Base-by-base conservation (phyloP, 495 filamentous ascomycete species). In the Penicillium flavigenum region DNA sequence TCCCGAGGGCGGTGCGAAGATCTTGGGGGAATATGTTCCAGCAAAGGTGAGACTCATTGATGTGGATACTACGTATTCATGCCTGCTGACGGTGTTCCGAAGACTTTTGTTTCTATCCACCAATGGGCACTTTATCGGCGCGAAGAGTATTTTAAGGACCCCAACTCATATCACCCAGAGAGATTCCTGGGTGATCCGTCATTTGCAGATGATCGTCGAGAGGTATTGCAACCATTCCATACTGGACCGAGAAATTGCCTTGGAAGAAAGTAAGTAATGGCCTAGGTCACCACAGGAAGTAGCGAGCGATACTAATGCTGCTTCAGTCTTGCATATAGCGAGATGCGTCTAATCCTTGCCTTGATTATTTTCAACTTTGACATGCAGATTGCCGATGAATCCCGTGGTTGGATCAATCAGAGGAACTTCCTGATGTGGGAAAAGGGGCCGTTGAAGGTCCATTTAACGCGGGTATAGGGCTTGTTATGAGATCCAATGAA, bases 191-290 rank as follows among this genome's bases (percentile, higher is more conserved):
- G 63, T 0, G 65, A 72, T 26, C 8, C 58, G 3, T 12, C 41
- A 9, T 81, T 71, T 60, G 61, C 55, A n/a, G 67, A 72, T 24
- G 82, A 84, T 54, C 63, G 70, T 10, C 61, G 66, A n/a, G 69
- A 72, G 12, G 75, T 74, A 8, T 62, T 79, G 22, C 76, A 82
- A 57, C 82, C 85, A 1, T 89, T 88, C 53, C 74, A 75, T 27
- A 26, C 79, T 27, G 86, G 86, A 0, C 76, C 80, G 1, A 66
- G 86, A 19, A 82, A 85, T 60, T 88, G 85, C 54, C 70, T 87
- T 34, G 86, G 85, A 27, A 70, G 73, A 60, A 80, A 79, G 81
- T 85, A 64, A 66, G 81, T 76, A 12, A 14, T 39, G 5, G 26
- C 26, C 11, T 22, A 38, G 34, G 7, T 16, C 0, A 6, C 5